Evolutionary conservation across 192 early-diverging fungal genomes (phyloP), one percentile per base, ranked within the genome.

Genomic region (Lobosporangium transversale): DNA sequence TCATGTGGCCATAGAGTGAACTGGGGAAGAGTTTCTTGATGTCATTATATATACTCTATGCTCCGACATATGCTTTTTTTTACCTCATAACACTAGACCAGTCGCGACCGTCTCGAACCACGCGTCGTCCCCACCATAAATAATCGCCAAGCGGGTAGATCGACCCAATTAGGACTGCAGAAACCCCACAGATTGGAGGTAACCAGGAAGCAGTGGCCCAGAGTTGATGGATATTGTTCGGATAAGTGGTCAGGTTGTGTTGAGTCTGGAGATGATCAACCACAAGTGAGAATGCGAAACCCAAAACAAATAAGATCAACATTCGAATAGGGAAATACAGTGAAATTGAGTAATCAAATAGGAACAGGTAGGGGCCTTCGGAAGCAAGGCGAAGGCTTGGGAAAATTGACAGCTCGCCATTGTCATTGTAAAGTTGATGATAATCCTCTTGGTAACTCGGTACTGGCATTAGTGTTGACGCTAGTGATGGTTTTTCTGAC

Each of bases 151-250:
- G 88, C 62, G 65, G 83, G 80, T 57, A 91, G 64, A 70, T 65
- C 62, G 81, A 86, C 82, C 88, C 88, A 14, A 89, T 74, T 32
- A 89, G 54, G 17, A 67, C 65, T 9, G 84, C 90, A 6, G 86
- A 62, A 20, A 82, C 57, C 15, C 90, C 90, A 45, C 89, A 91
- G 2, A 66, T 84, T 4, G 88, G 74, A 8, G 88, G 86, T 10
- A 91, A 63, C 90, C 90, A 91, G 4, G 82, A 80, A 10, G 89
- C 85, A 0, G 84, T 86, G 29, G 74, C 70, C 66, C 85, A 89
- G 44, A 87, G 64, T 33, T 82, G 78, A 3, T 53, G 30, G 33
- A 74, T 69, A 40, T 80, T 58, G 33, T 50, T 53, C 20, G 88
- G 84, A 50, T 87, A 85, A 23, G 76, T 79, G 6, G 84, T 75